Percentiles rank a stretch among this genome's conserved stretches.
phyloP scores from a whole-genome alignment of 371 early-diverging fungal species.

The Mortierella sp. region DNA sequence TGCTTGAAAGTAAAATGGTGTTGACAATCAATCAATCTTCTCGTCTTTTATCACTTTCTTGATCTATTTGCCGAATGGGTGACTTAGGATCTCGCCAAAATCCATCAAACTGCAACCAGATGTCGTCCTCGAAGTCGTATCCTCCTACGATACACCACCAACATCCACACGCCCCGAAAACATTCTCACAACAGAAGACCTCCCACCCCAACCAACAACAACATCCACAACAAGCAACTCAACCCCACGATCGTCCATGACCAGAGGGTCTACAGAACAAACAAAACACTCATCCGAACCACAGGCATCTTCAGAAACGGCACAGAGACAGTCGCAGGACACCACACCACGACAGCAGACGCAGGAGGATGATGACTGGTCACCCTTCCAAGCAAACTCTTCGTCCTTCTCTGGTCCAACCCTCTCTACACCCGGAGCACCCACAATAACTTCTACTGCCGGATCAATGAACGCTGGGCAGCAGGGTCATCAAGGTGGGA shows the following conservation, averaged over 20 bases:
- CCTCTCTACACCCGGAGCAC: neutral
- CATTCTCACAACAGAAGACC: constrained; percentile 7
- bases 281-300: neutral
- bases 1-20: neutral
- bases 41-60: neutral
- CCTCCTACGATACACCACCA: constrained; percentile 19
- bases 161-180: constrained; percentile 10
- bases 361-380: constrained; percentile 21
- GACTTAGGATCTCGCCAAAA: constrained; percentile 25
- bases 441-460: neutral
- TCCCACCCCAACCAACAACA: neutral
- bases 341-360: neutral
- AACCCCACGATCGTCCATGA: neutral
- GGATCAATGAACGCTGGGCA: too few species aligned
- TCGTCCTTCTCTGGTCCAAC: neutral
- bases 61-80: neutral
- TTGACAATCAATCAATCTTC: neutral
- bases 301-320: neutral
- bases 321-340: neutral
- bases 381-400: constrained; percentile 32
- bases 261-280: neutral
- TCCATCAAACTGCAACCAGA: constrained; percentile 31
- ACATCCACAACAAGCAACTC: neutral
- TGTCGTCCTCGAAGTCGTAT: constrained; percentile 34
- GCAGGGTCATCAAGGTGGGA: neutral